Evolutionary conservation across 768 basidiomycete genomes (phyloP).

Genomic region (Udeniomyces megalosporus): DNA sequence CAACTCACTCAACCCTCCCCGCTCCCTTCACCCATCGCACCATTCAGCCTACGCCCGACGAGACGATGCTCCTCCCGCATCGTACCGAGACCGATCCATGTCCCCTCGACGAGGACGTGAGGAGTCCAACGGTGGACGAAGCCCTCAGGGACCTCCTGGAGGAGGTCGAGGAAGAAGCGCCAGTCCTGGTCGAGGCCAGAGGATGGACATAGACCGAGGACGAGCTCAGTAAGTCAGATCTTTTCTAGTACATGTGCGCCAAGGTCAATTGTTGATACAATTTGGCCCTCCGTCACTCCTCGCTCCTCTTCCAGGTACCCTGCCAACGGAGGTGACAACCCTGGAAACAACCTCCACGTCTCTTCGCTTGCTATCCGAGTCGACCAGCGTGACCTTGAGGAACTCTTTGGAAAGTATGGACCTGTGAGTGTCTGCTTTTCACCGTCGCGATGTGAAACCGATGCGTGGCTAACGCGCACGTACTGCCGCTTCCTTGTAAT

Average conservation of each 20-base stretch:
- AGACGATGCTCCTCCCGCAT: not conserved
- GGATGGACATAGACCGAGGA: constrained; percentile 10
- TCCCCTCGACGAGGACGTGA: constrained; percentile 10
- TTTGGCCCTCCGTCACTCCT: not conserved
- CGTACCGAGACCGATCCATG: constrained; percentile 5
- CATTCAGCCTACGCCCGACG: constrained; percentile 10
- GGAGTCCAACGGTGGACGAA: constrained; percentile 2
- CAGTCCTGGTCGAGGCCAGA: not conserved
- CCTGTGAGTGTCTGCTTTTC: constrained; percentile 38
- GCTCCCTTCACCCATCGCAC: not conserved
- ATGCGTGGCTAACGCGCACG: not conserved
- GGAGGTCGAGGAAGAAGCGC: not conserved
- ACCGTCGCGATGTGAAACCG: not conserved
- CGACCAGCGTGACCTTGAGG: constrained; percentile 75
- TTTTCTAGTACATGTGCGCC: not conserved
- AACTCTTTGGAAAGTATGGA: constrained; percentile 74
- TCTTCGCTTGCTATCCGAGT: constrained; percentile 44
- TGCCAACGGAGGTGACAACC: constrained; percentile 34
- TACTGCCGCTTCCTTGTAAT: not conserved
- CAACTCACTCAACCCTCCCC: not conserved
- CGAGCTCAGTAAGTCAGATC: not conserved
- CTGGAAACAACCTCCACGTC: constrained; percentile 52
- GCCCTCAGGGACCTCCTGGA: not conserved
- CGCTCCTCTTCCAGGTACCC: not conserved
- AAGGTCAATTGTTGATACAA: not conserved